Conservation (phyloP, 352 stramenopile genomes). For the Pythium utonaiense region DNA sequence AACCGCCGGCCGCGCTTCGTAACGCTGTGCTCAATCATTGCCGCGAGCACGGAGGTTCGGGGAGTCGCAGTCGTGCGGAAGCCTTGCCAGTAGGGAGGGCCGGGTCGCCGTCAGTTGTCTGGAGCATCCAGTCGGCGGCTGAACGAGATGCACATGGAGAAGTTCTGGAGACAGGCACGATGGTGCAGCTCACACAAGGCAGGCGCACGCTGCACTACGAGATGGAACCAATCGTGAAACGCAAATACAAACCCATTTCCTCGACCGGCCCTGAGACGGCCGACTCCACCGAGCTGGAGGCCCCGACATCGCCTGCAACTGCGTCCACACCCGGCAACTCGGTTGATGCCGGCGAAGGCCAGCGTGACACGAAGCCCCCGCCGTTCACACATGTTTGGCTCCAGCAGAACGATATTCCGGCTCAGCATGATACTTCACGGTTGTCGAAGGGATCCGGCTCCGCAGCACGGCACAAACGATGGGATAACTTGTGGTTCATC, state of each 20-base stretch:
- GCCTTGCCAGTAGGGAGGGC: background rate
- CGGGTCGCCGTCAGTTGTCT: conserved; percentile 2
- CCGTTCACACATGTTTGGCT: conserved; percentile 20
- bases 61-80: background rate
- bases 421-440: conserved; percentile 1
- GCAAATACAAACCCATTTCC: conserved; percentile 12
- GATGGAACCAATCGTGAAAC: conserved; percentile 19
- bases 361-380: background rate
- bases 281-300: background rate
- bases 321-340: background rate
- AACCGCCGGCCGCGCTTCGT: conserved; percentile 1
- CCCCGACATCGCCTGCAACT: background rate
- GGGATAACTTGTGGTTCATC: conserved; percentile 28
- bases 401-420: conserved; percentile 16
- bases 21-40: conserved; percentile 8
- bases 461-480: background rate
- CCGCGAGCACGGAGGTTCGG: conserved; percentile 4
- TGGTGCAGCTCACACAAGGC: conserved; percentile 18
- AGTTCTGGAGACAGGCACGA: conserved; percentile 7
- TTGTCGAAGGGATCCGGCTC: background rate
- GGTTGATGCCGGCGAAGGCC: background rate
- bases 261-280: background rate
- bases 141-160: background rate
- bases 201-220: conserved; percentile 22
- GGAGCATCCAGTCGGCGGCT: conserved; percentile 1